Conservation (phyloP, 306 rosid genomes). For the Bauhinia variegata region DNA sequence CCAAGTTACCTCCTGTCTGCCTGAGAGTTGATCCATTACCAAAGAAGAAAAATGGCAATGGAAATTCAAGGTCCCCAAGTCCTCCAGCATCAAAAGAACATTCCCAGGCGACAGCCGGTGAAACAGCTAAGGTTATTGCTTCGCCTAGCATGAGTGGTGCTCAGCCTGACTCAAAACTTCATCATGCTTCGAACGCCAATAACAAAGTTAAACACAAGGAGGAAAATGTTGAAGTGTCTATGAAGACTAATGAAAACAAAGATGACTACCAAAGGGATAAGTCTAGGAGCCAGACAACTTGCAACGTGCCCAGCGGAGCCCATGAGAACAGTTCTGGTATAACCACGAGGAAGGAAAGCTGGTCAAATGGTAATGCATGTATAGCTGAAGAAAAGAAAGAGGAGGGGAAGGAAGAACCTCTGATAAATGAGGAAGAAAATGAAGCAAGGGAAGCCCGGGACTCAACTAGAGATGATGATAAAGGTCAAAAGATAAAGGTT, state of each 20-base stretch:
- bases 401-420: background rate
- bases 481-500: slow-evolving; percentile 13
- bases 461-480: slow-evolving; percentile 8
- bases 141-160: slow-evolving; percentile 16
- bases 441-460: slow-evolving; percentile 1
- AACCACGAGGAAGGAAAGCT: background rate
- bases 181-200: background rate
- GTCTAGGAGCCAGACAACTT: slow-evolving; percentile 2
- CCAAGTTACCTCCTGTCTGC: slow-evolving; percentile 80
- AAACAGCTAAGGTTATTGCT: slow-evolving; percentile 8
- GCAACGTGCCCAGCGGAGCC: background rate
- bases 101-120: slow-evolving; percentile 15
- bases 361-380: slow-evolving; percentile 3
- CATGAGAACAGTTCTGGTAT: background rate
- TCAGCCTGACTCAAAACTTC: background rate
- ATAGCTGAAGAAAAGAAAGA: slow-evolving; percentile 15
- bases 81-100: slow-evolving; percentile 48
- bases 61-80: slow-evolving; percentile 58
- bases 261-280: slow-evolving; percentile 9
- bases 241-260: slow-evolving; percentile 29
- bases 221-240: slow-evolving; percentile 31
- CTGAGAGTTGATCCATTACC: slow-evolving; percentile 79
- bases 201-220: slow-evolving; percentile 34
- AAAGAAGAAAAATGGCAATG: slow-evolving; percentile 50
- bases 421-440: slow-evolving; percentile 19